These are phyloP conservation scores for Pyricularia sp. DNA, from an alignment of 2,329 filamentous ascomycete species.

Conservation along the genomic window DNA sequence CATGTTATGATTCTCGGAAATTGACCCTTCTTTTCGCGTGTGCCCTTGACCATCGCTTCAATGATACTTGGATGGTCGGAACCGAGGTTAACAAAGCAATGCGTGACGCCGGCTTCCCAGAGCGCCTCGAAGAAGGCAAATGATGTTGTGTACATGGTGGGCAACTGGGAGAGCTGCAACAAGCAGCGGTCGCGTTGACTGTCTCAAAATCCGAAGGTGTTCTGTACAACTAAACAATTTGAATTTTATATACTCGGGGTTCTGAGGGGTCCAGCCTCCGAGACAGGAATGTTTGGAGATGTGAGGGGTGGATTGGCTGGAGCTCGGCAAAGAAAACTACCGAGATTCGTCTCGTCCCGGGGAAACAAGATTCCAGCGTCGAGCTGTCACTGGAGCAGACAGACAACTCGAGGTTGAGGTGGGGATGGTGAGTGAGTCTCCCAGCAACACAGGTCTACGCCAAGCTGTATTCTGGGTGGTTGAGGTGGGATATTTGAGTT, in stretches of 20 bases:
- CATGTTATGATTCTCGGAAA: conserved; percentile 65
- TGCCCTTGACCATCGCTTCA: conserved; percentile 66
- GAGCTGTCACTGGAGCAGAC: background rate
- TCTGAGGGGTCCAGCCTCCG: background rate
- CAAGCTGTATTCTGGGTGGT: background rate
- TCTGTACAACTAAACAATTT: background rate
- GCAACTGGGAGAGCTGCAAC: background rate
- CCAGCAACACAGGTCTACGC: background rate
- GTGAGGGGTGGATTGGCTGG: background rate
- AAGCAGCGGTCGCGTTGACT: background rate
- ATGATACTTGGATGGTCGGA: conserved; percentile 61
- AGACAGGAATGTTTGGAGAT: background rate
- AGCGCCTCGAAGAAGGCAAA: conserved; percentile 77
- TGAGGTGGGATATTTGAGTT: background rate
- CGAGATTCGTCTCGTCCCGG: background rate
- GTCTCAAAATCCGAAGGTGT: background rate
- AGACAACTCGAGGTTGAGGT: background rate
- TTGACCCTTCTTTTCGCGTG: conserved; percentile 48
- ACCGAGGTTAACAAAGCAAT: conserved; percentile 52
- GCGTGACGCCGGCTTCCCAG: conserved; percentile 57
- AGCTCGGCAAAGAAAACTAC: background rate
- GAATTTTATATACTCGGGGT: background rate
- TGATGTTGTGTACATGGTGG: conserved; percentile 59
- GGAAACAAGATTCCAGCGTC: background rate
- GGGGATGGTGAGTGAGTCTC: background rate